Evolutionary conservation across 495 filamentous ascomycete species (phyloP).

Genomic region (Xylaria grammica): DNA sequence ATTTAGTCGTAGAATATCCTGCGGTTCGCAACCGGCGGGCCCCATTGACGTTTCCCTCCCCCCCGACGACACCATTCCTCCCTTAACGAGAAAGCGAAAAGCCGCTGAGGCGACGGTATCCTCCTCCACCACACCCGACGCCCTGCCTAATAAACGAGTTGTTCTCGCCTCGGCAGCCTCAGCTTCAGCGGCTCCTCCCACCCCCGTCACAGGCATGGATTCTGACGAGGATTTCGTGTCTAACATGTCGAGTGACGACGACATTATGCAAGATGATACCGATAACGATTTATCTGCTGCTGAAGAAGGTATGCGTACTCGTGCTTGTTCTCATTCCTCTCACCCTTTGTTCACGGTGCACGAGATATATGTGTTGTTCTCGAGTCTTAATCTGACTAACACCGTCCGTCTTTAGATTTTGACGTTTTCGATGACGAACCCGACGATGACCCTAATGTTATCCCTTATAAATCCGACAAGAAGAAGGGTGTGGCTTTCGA

Average conservation of each 20-base stretch:
- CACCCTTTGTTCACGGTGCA: neutral
- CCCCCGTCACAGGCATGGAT: constrained; percentile 84
- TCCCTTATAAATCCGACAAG: constrained; percentile 74
- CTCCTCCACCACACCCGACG: constrained; percentile 40
- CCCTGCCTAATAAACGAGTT: constrained; percentile 57
- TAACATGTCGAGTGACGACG: constrained; percentile 76
- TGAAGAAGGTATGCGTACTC: constrained; percentile 67
- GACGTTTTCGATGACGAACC: constrained; percentile 71
- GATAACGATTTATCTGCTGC: constrained; percentile 76
- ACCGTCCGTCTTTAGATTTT: constrained; percentile 58
- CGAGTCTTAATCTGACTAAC: constrained; percentile 18
- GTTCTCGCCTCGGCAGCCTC: constrained; percentile 51
- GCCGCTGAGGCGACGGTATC: constrained; percentile 76
- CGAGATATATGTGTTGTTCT: neutral
- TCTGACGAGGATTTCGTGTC: constrained; percentile 97
- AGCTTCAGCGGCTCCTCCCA: constrained; percentile 57
- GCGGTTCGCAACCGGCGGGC: constrained; percentile 34
- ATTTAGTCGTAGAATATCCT: neutral
- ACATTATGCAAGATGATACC: constrained; percentile 75
- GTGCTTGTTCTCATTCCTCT: constrained; percentile 13
- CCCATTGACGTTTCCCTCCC: constrained; percentile 22
- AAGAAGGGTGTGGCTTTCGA: constrained; percentile 78
- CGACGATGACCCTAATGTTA: constrained; percentile 73
- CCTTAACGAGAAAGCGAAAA: constrained; percentile 84
- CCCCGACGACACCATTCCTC: constrained; percentile 61